Conservation (phyloP, 2,329 filamentous ascomycete genomes). For the Rhynchosporium secalis region DNA sequence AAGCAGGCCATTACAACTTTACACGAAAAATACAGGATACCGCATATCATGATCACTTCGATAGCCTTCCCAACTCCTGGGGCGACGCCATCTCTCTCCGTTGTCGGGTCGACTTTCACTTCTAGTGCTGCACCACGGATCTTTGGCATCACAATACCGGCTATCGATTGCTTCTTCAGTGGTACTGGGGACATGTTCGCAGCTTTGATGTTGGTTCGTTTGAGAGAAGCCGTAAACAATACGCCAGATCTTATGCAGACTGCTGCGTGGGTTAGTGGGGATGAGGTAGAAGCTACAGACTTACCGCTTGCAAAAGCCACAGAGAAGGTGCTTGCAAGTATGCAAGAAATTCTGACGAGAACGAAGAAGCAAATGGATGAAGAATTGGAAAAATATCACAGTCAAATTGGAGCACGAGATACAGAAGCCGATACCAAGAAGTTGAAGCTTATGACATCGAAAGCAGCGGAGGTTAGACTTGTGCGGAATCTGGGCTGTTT, state of each 20-base stretch:
- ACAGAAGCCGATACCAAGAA: conserved; percentile 43
- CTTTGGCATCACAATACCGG: conserved; percentile 84
- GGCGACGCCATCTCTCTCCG: conserved; percentile 58
- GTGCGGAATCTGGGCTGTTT: conserved; percentile 73
- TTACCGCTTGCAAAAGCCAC: conserved; percentile 81
- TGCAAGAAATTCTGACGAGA: conserved; percentile 79
- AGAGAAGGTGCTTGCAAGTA: conserved; percentile 86
- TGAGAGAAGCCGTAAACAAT: conserved; percentile 74
- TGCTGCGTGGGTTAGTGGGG: conserved; percentile 73
- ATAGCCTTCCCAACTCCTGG: conserved; percentile 63
- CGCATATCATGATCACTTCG: conserved; percentile 91
- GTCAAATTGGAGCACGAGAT: conserved; percentile 45
- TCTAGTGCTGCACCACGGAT: conserved; percentile 68
- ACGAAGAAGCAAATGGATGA: conserved; percentile 66
- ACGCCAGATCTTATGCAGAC: conserved; percentile 50
- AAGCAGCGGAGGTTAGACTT: conserved; percentile 85
- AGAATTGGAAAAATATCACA: conserved; percentile 57
- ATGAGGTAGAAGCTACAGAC: conserved; percentile 66
- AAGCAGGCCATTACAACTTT: conserved; percentile 73
- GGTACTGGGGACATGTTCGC: conserved; percentile 99
- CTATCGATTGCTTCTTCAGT: conserved; percentile 90
- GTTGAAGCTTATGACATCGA: conserved; percentile 52
- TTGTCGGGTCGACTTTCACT: conserved; percentile 76
- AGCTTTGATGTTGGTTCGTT: conserved; percentile 80
- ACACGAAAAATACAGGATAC: conserved; percentile 73